These are phyloP conservation scores for Dittrichia graveolens DNA, from an alignment of 129 eudicot genomes.

Conservation along the genomic window DNA sequence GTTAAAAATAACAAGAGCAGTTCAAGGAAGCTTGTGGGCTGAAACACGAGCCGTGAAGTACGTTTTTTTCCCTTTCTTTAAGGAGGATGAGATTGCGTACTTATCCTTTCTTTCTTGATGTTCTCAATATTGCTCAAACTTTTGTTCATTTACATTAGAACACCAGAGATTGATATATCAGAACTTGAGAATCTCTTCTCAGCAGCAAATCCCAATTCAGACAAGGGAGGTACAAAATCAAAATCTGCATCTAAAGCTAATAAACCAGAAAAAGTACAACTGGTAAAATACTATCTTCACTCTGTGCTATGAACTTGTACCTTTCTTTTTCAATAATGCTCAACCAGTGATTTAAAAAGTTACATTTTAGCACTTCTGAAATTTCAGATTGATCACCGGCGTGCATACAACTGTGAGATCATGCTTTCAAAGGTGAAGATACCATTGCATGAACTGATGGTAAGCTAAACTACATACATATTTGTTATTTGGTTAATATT, in stretches of 20 bases:
- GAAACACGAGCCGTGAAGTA: constrained; percentile 90
- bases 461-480: constrained; percentile 42
- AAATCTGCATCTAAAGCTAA: constrained; percentile 49
- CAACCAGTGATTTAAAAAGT: neutral
- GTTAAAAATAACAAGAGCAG: constrained; percentile 87
- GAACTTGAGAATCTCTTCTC: constrained; percentile 96
- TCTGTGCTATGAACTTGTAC: constrained; percentile 11
- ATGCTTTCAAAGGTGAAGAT: constrained; percentile 95
- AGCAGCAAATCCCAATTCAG: constrained; percentile 55
- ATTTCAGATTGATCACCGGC: constrained; percentile 79
- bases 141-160: constrained; percentile 45
- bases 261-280: constrained; percentile 82
- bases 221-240: constrained; percentile 45
- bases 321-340: constrained; percentile 3
- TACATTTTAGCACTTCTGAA: neutral
- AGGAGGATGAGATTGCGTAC: neutral
- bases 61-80: constrained; percentile 16
- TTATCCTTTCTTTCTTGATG: constrained; percentile 6
- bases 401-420: constrained; percentile 98
- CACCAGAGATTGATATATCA: constrained; percentile 79
- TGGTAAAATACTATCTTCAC: constrained; percentile 53
- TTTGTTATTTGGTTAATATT: neutral
- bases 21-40: constrained; percentile 99
- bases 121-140: neutral
- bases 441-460: constrained; percentile 90